phyloP scores from a whole-genome alignment of 1,284 basidiomycete genomes.

The Lentinus polychrous region DNA sequence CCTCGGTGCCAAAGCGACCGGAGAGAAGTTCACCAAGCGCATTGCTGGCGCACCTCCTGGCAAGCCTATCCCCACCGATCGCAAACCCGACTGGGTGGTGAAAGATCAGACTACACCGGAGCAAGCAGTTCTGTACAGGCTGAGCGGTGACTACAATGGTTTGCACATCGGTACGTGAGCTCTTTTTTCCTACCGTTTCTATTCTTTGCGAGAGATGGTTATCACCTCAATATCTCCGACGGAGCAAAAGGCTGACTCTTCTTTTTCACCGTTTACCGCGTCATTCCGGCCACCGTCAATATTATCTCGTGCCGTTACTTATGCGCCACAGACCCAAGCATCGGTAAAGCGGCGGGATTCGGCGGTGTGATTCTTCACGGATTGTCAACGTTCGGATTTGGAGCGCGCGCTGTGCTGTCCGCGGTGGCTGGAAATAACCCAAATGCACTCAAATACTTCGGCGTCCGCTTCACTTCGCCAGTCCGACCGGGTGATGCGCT shows the following conservation, averaged over 20 bases:
- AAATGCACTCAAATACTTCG: conserved; percentile 55
- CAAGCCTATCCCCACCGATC: conserved; percentile 61
- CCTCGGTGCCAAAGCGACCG: conserved; percentile 68
- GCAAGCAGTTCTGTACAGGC: conserved; percentile 73
- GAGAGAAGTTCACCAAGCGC: conserved; percentile 59
- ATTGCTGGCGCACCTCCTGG: conserved; percentile 63
- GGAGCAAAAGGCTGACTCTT: background rate
- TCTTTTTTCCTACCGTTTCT: background rate
- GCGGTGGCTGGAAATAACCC: conserved; percentile 54
- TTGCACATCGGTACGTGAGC: conserved; percentile 63
- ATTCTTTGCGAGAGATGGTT: conserved; percentile 2
- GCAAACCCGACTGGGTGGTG: conserved; percentile 62
- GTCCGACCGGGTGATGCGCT: conserved; percentile 75
- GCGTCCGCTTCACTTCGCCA: conserved; percentile 71
- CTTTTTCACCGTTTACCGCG: background rate
- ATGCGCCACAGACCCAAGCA: conserved; percentile 48
- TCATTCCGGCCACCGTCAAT: too few species aligned
- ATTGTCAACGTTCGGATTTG: conserved; percentile 73
- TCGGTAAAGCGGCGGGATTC: conserved; percentile 67
- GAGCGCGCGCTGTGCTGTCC: conserved; percentile 63
- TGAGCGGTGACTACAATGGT: conserved; percentile 82
- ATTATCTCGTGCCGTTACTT: background rate
- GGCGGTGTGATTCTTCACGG: conserved; percentile 81
- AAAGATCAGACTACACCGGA: conserved; percentile 65
- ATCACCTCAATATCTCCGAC: background rate